Base-by-base conservation (phyloP, 208 protist genomes). In the Leishmania arabica region DNA sequence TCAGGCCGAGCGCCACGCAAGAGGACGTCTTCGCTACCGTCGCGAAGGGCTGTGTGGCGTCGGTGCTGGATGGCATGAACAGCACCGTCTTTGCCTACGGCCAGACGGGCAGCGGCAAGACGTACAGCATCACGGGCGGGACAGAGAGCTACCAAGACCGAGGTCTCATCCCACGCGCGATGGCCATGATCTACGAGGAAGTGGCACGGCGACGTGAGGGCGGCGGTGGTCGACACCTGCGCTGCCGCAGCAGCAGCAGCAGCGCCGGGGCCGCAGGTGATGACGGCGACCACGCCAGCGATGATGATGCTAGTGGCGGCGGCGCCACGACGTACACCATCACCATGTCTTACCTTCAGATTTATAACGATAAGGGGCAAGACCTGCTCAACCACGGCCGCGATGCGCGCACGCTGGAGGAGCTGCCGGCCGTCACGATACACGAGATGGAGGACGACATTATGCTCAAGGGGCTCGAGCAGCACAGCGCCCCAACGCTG, bases 361-460 rank as follows among this genome's bases (percentile, higher is more conserved):
- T 98, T 47, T 98, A 98, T 84, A 97, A 97, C 80, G 94, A 98
- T 53, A 95, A 97, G 76, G 92, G 96, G 27, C 94, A 96, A 71
- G 96, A 98, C 77, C 79, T 98, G 49, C 89, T 98, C 17, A 95
- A 95, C 76, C 90, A 89, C 77, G 93, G 93, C 17, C 84, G 87
- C 40, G 99, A 99, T 72, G 98, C 97, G 9, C 89, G 86, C 60
- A 93, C 84, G 64, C 65, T 96, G 73, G 90, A 95, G 65, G 91
- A 96, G 42, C 83, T 95, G 53, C 91, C 92, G 19, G 54, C 77
- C 8, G 91, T 95, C 19, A 91, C 91, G 45, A 85, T 95, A 31
- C 92, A 94, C 65, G 92, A 95, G 47, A 83, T 78, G 75, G 87
- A 90, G 37, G 92, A 92, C 17, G 92, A 91, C 71, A 81, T 97